Conservation (phyloP, 441 rosid genomes). For the Pelargonium fulgidum region DNA sequence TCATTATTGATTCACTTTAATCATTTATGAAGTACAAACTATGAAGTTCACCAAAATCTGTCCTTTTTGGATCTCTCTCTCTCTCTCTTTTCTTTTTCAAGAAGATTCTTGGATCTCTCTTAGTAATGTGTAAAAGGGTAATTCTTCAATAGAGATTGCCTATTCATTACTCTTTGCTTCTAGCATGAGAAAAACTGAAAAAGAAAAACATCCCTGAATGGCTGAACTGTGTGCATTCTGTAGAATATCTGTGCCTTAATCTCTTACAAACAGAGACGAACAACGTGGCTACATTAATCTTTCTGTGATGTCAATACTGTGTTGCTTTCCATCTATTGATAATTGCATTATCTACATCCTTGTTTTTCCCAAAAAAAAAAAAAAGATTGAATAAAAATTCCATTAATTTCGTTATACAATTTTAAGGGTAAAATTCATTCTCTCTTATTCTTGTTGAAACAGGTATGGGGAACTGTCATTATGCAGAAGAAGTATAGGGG, state of each 20-base stretch:
- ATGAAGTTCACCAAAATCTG: neutral
- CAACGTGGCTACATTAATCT: neutral
- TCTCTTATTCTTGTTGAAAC: constrained; percentile 17
- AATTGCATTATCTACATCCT: constrained; percentile 4
- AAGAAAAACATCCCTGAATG: neutral
- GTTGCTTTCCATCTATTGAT: neutral
- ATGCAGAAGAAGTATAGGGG: constrained; percentile 88
- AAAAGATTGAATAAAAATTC: too few relatives aligned
- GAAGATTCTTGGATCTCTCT: too few relatives aligned
- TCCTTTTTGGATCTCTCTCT: neutral
- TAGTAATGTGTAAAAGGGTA: neutral
- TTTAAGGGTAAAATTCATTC: neutral
- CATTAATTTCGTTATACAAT: too few relatives aligned
- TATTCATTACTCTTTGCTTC: neutral
- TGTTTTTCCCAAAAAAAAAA: neutral
- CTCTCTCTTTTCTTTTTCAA: neutral
- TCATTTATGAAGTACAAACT: neutral
- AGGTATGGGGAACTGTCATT: constrained; percentile 84
- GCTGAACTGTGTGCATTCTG: neutral
- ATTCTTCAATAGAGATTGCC: neutral
- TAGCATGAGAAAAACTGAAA: neutral
- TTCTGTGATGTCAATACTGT: neutral
- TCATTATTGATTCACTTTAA: neutral
- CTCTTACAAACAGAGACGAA: too few relatives aligned
- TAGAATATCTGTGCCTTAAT: neutral